Evolutionary conservation across 1,284 basidiomycete genomes (phyloP), one percentile per base, ranked within the genome.

Genomic region (Ganoderma multipileum): DNA sequence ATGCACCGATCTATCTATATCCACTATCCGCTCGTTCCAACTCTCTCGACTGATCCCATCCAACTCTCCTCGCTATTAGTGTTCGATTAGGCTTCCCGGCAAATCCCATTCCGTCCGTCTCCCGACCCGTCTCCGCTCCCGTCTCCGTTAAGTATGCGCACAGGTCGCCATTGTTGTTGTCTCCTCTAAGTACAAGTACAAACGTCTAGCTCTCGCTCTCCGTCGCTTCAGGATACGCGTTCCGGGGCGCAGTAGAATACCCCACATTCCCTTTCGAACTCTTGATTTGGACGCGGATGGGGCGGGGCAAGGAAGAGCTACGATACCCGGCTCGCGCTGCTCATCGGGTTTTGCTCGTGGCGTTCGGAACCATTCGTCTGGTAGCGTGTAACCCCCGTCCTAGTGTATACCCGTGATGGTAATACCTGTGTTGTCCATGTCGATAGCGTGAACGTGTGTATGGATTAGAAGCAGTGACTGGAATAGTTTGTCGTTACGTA

Each of bases 1-100:
- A 70, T 74, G 75, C 75, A 73, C 66, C 66, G 67, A 75, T 76
- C 75, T 75, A 76, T 73, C 69, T 72, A 71, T 73, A 73, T 72
- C 68, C 68, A 68, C 68, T 70, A 62, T 62, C 42, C 61, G 28
- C 33, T 63, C 61, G 68, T 64, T 68, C 52, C 69, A 63, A 64
- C 71, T 64, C 58, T 61, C 33, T 41, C 55, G 55, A 57, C 55
- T 58, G 55, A 55, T 55, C 28, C 38, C 62, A 36, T 9, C 44
- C 16, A 61, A 63, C 50, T 54, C 41, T 54, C 63, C 61, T 59
- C 55, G 65, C 58, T 60, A 28, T 38, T 39, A 41, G 47, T 71
- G 70, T 72, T 64, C 64, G 38, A 67, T 61, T 67, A 66, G 67
- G 68, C 61, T 28, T 52, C 60, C 36, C 58, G 23, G 59, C 54